Evolutionary conservation across 345 rosid species (phyloP).

Genomic region (Eucalyptus cloeziana): DNA sequence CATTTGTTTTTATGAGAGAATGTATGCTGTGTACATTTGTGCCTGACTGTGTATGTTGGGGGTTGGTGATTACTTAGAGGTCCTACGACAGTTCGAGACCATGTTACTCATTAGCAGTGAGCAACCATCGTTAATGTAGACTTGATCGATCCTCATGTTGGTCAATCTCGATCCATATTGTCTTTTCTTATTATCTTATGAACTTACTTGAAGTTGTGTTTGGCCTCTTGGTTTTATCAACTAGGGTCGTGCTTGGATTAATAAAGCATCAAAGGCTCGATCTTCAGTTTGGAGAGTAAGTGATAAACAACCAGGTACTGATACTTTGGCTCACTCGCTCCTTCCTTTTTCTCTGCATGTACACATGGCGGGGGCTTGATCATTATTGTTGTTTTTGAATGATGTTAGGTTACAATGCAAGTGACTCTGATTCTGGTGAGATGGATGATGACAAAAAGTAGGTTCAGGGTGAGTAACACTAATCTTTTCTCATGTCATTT

Average conservation of each 20-base stretch:
- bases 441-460: neutral
- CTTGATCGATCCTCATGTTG: neutral
- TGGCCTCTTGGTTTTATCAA: neutral
- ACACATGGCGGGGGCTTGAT: neutral
- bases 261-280: constrained; percentile 48
- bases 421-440: constrained; percentile 66
- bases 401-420: constrained; percentile 50
- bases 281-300: constrained; percentile 59
- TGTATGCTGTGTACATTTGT: neutral
- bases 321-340: neutral
- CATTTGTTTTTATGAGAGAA: neutral
- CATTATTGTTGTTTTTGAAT: neutral
- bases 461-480: neutral
- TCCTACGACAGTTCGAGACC: neutral
- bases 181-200: neutral
- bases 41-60: neutral
- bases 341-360: neutral
- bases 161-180: neutral
- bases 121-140: neutral
- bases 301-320: constrained; percentile 54
- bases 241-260: constrained; percentile 70
- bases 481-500: neutral
- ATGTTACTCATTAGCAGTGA: neutral
- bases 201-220: neutral
- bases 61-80: neutral